Evolutionary conservation across 108 stramenopile species (phyloP), one percentile per base, ranked within the genome.

Genomic region (Nitzschia sp.): DNA sequence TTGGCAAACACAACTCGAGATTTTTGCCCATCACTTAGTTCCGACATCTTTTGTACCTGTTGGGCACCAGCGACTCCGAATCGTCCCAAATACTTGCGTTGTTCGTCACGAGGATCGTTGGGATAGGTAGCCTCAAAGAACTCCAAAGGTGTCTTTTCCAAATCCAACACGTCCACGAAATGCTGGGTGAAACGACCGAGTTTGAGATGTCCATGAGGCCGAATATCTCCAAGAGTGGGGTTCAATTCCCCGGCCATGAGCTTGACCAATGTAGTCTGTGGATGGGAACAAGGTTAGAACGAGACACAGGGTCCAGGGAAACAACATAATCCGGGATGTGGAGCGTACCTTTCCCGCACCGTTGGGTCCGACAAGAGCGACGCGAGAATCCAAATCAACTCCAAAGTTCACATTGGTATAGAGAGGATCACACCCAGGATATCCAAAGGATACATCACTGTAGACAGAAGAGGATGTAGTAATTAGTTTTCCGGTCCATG

Each of bases 171-270:
- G 71, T 99, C 99, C 8, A 97, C 96, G 63, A 97, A 98, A 71
- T 99, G 99, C 77, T 99, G 99, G 39, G 97, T 97, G 83, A 98
- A 99, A 3, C 95, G 82, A 17, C 92, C 86, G 48, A 99, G 83
- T 61, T 95, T 93, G 44, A 98, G 82, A 72, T 98, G 98, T 0
- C 94, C 92, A 76, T 98, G 97, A 34, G 96, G 97, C 14, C 96
- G 89, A 70, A 99, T 94, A 52, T 88, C 92, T 29, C 99, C 99
- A 26, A 85, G 65, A 8, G 93, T 82, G 19, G 99, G 95, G 44
- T 76, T 62, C 50, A 98, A 78, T 73, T 98, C 96, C 1, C 96
- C 91, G 24, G 84, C 79, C 87, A 98, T 92, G 53, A 98, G 89
- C 80, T 98, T 97, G 34, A 96, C 88, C 25, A 37, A 69, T 19